Conservation (phyloP, 129 eudicot genomes). For the Arctium minus region DNA sequence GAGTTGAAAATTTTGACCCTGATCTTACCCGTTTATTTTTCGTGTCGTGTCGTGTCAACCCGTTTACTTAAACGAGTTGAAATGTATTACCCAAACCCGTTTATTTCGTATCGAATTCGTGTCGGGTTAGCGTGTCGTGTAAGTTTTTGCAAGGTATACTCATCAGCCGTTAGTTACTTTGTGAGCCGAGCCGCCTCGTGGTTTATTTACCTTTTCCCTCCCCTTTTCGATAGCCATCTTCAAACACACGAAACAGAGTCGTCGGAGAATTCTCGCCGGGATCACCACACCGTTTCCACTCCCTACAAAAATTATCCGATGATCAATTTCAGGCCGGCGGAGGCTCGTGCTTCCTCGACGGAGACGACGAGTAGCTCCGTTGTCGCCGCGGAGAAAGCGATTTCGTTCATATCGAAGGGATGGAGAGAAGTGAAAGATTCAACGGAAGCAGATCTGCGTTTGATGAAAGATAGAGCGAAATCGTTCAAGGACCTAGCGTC, state of each 20-base stretch:
- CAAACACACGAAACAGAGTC: neutral
- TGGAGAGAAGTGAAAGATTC: slow-evolving; percentile 90
- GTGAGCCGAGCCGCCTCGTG: neutral
- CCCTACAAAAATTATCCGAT: neutral
- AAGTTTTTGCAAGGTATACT: no score
- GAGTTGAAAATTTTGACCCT: no score
- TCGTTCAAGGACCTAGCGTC: slow-evolving; percentile 71
- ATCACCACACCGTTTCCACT: neutral
- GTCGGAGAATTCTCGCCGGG: neutral
- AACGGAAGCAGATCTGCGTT: slow-evolving; percentile 79
- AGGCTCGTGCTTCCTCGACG: slow-evolving; percentile 31
- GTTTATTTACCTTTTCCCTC: neutral
- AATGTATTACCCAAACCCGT: no score
- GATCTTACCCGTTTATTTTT: no score
- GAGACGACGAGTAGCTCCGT: slow-evolving; percentile 24
- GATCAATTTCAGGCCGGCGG: slow-evolving; percentile 52
- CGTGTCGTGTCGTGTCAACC: no score
- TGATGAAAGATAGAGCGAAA: slow-evolving; percentile 75
- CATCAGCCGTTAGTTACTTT: neutral
- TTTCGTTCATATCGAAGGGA: slow-evolving; percentile 80
- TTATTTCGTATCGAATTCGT: no score
- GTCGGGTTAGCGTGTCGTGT: no score
- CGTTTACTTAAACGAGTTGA: no score
- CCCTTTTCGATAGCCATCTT: neutral
- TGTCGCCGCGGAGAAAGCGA: slow-evolving; percentile 79